phyloP scores from a whole-genome alignment of 2,329 filamentous ascomycete species.

The Apiospora malaysiana region DNA sequence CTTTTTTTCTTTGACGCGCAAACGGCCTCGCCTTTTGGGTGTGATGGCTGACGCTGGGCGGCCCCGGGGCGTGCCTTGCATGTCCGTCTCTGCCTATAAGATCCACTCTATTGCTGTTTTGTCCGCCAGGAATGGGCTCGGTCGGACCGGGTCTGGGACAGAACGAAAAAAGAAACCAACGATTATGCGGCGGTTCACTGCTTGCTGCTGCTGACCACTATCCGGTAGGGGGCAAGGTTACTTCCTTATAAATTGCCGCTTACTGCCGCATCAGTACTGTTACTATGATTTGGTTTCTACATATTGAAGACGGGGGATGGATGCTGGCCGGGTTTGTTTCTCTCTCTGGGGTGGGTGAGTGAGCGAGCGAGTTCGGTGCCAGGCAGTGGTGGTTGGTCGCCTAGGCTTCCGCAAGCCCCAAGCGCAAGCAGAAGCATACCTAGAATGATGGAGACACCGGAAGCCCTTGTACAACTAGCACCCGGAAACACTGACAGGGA shows the following conservation, averaged over 20 bases:
- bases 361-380: background rate
- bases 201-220: background rate
- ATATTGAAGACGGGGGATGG: background rate
- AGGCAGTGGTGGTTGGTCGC: background rate
- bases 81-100: constrained; percentile 14
- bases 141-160: constrained; percentile 17
- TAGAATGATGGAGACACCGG: constrained; percentile 17
- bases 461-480: constrained; percentile 18
- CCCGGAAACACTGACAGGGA: constrained; percentile 15
- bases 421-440: background rate
- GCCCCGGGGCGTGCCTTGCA: constrained; percentile 16
- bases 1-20: background rate
- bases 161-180: constrained; percentile 7
- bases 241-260: background rate
- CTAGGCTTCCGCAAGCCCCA: background rate
- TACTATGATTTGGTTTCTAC: background rate
- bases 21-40: constrained; percentile 10
- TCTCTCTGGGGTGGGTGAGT: background rate
- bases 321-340: background rate
- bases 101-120: constrained; percentile 16
- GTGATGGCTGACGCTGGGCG: constrained; percentile 18
- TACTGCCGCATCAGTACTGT: background rate
- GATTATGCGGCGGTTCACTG: background rate
- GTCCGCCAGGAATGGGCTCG: constrained; percentile 14
- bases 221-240: background rate